Evolutionary conservation across 495 filamentous ascomycete genomes (phyloP).

Genomic region (Penicillium arizonense): DNA sequence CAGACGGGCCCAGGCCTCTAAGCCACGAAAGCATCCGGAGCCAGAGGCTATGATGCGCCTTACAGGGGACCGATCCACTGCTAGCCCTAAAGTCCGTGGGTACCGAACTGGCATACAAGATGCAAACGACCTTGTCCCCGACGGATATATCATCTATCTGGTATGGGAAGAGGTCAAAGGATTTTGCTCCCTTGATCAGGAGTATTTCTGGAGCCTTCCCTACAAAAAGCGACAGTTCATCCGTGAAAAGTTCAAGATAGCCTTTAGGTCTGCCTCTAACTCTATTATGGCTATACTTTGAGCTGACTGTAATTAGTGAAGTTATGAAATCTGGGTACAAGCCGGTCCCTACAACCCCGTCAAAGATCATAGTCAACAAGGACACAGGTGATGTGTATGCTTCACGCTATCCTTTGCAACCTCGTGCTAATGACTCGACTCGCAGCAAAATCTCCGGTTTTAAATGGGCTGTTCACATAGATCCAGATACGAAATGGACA

Average conservation of each 20-base stretch:
- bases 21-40: background rate
- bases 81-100: background rate
- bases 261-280: background rate
- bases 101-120: background rate
- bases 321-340: background rate
- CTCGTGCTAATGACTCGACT: background rate
- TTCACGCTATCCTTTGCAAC: background rate
- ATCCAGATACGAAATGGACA: background rate
- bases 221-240: background rate
- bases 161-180: background rate
- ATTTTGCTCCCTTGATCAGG: background rate
- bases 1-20: background rate
- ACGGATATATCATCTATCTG: slow-evolving; percentile 1
- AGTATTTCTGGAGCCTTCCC: background rate
- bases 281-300: background rate
- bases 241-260: background rate
- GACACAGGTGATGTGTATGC: slow-evolving; percentile 1
- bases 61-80: background rate
- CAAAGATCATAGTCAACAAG: slow-evolving; percentile 5
- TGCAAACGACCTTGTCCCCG: background rate
- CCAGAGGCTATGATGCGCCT: background rate
- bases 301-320: background rate
- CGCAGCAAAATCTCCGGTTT: slow-evolving; percentile 1
- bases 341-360: background rate
- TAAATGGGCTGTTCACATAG: background rate